Percentiles rank a stretch among this genome's conserved stretches.
Conservation (phyloP, 192 early-diverging fungal genomes). For the Ambispora gerdemannii region DNA sequence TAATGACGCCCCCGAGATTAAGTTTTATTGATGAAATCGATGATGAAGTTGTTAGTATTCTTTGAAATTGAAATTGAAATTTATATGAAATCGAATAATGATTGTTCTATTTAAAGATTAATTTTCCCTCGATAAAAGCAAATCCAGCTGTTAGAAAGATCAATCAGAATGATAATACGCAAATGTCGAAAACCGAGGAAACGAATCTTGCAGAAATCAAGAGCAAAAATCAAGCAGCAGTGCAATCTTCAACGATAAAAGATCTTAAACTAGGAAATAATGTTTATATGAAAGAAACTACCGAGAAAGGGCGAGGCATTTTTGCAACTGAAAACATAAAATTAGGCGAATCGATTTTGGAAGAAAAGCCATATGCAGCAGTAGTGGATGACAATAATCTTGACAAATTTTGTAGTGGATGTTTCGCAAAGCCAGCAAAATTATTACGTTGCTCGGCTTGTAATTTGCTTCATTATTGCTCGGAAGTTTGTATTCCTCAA, state of each 20-base stretch:
- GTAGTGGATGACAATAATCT: constrained; percentile 28
- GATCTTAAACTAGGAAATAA: neutral
- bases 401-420: constrained; percentile 17
- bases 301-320: constrained; percentile 18
- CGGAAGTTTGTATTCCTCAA: constrained; percentile 4
- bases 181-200: neutral
- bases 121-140: neutral
- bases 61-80: neutral
- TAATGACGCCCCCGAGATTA: neutral
- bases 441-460: constrained; percentile 18
- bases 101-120: neutral
- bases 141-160: neutral
- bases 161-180: neutral
- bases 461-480: constrained; percentile 24
- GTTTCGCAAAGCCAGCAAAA: constrained; percentile 7
- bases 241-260: neutral
- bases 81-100: neutral
- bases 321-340: constrained; percentile 6
- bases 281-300: neutral
- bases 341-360: constrained; percentile 16
- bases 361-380: constrained; percentile 23
- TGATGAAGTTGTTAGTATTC: neutral
- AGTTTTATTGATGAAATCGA: neutral
- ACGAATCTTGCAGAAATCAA: too few species aligned
- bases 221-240: neutral